Conservation (phyloP, 441 rosid species). For the Hura crepitans region DNA sequence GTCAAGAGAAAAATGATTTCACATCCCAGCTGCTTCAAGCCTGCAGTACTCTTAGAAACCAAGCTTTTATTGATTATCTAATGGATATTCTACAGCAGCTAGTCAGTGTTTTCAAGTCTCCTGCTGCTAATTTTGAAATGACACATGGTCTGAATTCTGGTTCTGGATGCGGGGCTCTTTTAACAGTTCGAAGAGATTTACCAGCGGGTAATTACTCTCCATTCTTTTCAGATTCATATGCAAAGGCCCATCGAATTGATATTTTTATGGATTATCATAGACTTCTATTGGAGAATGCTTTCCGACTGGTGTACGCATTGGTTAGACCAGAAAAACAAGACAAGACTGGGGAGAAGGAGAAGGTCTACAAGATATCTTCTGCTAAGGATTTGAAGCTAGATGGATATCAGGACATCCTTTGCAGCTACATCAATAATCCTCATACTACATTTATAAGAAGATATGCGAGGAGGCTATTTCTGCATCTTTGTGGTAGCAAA, state of each 20-base stretch:
- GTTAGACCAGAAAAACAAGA: conserved; percentile 99
- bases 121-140: conserved; percentile 53
- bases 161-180: conserved; percentile 95
- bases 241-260: conserved; percentile 88
- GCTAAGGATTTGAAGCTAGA: conserved; percentile 94
- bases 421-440: conserved; percentile 97
- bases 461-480: conserved; percentile 97
- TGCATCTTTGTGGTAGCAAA: conserved; percentile 98
- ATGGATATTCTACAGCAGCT: conserved; percentile 99
- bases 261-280: conserved; percentile 91
- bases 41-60: conserved; percentile 81
- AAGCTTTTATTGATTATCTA: conserved; percentile 84
- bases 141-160: conserved; percentile 65
- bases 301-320: conserved; percentile 86
- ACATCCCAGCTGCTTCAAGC: conserved; percentile 85
- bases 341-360: conserved; percentile 91
- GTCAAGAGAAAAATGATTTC: conserved; percentile 85
- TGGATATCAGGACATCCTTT: conserved; percentile 96
- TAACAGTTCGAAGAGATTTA: conserved; percentile 86
- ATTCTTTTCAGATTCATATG: conserved; percentile 98
- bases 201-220: conserved; percentile 98
- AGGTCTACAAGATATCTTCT: conserved; percentile 55
- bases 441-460: conserved; percentile 94
- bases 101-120: conserved; percentile 84
- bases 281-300: conserved; percentile 90